Conservation (phyloP, 2,329 filamentous ascomycete species). For the Colletotrichum tropicale region DNA sequence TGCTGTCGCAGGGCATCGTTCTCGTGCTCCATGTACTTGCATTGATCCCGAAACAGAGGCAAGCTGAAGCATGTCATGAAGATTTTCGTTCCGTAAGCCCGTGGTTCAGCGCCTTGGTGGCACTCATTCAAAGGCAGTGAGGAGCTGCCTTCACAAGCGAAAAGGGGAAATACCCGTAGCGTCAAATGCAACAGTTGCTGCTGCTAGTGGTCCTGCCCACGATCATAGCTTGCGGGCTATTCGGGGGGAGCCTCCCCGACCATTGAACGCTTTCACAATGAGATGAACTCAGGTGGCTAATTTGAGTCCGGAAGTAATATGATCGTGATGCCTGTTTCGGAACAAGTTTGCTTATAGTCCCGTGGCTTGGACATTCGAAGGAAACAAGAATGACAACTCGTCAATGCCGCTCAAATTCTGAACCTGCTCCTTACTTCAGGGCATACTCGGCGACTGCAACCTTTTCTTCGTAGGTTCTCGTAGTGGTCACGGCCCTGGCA, state of each 20-base stretch:
- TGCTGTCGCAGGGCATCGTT: not conserved
- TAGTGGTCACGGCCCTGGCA: not conserved
- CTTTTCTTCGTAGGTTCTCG: not conserved
- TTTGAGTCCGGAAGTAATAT: not conserved
- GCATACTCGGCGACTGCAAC: not conserved
- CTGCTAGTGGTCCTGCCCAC: not conserved
- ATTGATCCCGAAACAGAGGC: not conserved
- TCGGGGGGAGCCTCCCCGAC: not conserved
- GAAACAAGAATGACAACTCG: not conserved
- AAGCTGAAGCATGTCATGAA: not conserved
- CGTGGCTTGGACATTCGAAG: not conserved
- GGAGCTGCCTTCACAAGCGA: not conserved
- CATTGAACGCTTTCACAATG: not conserved
- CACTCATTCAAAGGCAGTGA: not conserved
- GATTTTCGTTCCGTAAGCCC: not conserved
- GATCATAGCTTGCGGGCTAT: not conserved
- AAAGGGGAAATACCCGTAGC: not conserved
- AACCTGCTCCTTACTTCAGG: rapidly evolving
- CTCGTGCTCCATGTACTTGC: not conserved
- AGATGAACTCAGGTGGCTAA: not conserved
- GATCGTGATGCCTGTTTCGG: not conserved
- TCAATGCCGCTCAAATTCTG: not conserved
- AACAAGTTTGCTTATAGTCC: not conserved
- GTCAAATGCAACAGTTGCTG: not conserved
- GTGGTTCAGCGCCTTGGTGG: rapidly evolving